Evolutionary conservation across 2,329 filamentous ascomycete species (phyloP).

Genomic region (Acrocalymma vagum): DNA sequence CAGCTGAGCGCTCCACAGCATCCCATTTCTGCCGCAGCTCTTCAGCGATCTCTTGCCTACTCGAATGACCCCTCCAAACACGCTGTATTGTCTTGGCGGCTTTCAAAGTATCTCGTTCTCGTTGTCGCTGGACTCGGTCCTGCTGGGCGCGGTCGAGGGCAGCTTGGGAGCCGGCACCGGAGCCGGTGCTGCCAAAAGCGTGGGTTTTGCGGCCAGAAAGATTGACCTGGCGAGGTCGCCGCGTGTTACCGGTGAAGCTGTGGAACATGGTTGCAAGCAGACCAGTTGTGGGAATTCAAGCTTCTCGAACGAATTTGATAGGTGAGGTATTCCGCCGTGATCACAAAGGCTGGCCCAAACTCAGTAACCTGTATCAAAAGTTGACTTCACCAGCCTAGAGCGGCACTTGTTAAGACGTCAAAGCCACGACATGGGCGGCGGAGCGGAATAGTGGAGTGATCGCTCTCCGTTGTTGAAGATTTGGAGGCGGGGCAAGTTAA

Average conservation of each 20-base stretch:
- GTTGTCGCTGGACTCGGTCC: constrained; percentile 81
- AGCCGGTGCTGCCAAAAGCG: constrained; percentile 72
- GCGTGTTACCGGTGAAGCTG: constrained; percentile 87
- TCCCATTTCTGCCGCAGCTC: constrained; percentile 54
- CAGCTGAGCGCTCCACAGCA: constrained; percentile 30
- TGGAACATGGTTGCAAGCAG: constrained; percentile 84
- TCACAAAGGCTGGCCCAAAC: no score
- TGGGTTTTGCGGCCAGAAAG: constrained; percentile 85
- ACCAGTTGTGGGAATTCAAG: no score
- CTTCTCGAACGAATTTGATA: no score
- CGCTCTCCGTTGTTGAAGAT: neutral
- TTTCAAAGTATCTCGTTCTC: constrained; percentile 78
- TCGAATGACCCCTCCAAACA: constrained; percentile 80
- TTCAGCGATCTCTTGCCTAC: constrained; percentile 66
- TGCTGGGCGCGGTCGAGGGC: constrained; percentile 87
- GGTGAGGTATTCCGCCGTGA: no score
- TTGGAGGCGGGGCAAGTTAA: no score
- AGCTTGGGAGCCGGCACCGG: constrained; percentile 72
- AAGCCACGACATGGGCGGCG: no score
- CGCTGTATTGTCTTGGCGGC: constrained; percentile 79
- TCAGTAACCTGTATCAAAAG: no score
- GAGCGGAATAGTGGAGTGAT: constrained; percentile 12
- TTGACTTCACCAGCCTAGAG: no score
- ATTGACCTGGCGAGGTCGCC: constrained; percentile 90
- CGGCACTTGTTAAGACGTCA: no score